Evolutionary conservation across 805 yeast species (phyloP), one percentile per base, ranked within the genome.

Genomic region (Jamesozyma rosinii): DNA sequence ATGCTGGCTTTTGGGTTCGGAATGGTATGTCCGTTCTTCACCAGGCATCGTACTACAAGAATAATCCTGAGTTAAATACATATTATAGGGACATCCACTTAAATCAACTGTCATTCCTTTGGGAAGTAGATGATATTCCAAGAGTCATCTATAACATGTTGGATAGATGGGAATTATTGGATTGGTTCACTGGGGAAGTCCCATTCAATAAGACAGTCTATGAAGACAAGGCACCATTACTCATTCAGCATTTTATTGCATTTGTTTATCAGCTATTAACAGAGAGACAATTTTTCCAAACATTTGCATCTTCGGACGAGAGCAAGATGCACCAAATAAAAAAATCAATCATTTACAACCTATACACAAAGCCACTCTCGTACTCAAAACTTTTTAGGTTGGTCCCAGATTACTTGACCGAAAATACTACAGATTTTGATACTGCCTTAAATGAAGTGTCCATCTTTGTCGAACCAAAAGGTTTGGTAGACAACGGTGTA

Each of bases 171-270:
- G 84, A 75, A 46, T 51, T 83, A 15, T 48, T 67, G 8, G 63
- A 63, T 3, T 77, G 82, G 81, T 73, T 63, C 48, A 46, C 46
- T 19, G 70, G 71, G 17, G 59, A 64, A 2, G 53, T 53, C 2
- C 47, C 51, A 5, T 49, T 51, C 14, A 55, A 52, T 1, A 65
- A 70, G 27, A 80, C 79, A 18, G 75, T 74, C 11, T 69, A 68
- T 26, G 75, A 71, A 34, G 68, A 63, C 19, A 69, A 67, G 44
- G 65, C 78, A 1, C 67, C 72, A 2, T 74, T 76, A 44, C 75
- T 90, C 64, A 66, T 87, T 18, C 97, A 89, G 54, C 95, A 87
- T 52, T 80, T 87, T 48, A 55, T 88, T 38, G 76, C 79, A 27
- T 81, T 81, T 47, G 64, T 88, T 45, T 82, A 87, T 46, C 76